Percentiles rank a stretch among this genome's conserved stretches.
Evolutionary conservation across 371 early-diverging fungal species (phyloP).

Genomic region (Mortierella sp.): DNA sequence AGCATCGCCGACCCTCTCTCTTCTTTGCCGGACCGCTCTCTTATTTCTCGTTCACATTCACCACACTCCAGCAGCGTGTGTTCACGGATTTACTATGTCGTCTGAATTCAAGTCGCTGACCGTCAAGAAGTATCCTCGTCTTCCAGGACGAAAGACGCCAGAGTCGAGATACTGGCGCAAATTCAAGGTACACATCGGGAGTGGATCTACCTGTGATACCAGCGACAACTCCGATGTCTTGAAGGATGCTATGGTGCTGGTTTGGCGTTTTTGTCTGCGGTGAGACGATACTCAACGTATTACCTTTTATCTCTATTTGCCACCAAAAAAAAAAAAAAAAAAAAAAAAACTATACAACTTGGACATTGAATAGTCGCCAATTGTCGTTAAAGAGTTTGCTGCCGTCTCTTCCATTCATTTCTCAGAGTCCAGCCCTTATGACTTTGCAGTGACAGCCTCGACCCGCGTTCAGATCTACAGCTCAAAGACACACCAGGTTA

Average conservation of each 20-base stretch:
- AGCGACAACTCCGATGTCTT: too few species aligned
- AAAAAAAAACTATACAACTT: not conserved
- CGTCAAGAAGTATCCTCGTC: conserved; percentile 67
- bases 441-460: conserved; percentile 91
- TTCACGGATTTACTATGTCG: conserved; percentile 31
- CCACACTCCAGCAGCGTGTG: not conserved
- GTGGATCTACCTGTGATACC: too few species aligned
- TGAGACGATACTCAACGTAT: not conserved
- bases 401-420: conserved; percentile 88
- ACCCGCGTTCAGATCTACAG: conserved; percentile 93
- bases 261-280: not conserved
- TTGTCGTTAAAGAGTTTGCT: conserved; percentile 89
- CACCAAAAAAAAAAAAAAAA: too few species aligned
- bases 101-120: conserved; percentile 70
- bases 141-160: conserved; percentile 65
- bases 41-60: too few species aligned
- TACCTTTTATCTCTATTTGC: not conserved
- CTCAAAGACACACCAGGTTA: conserved; percentile 81
- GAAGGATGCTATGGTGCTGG: too few species aligned
- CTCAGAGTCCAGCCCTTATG: conserved; percentile 85
- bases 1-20: too few species aligned
- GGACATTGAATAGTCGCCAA: conserved; percentile 69
- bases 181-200: conserved; percentile 72
- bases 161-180: conserved; percentile 85
- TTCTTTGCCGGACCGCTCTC: too few species aligned